A percentile compares a stretch with the other conserved stretches of the same genome.
Conservation (phyloP, 2,329 filamentous ascomycete species). For the Fusarium acutatum region DNA sequence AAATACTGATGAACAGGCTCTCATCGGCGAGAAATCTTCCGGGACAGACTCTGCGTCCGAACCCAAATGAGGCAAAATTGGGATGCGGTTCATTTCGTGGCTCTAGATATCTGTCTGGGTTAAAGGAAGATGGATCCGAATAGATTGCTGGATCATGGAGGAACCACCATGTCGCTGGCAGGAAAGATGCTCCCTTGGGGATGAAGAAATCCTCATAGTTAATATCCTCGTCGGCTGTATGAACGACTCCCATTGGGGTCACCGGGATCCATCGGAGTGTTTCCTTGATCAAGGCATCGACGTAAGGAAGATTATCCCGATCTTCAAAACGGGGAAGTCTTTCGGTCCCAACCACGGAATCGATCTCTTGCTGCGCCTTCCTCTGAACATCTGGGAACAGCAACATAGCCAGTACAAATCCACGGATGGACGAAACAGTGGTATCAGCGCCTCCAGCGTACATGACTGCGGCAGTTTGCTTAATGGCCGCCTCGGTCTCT, state of each 20-base stretch:
- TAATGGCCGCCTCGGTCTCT: background rate
- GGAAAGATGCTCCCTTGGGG: slow-evolving; percentile 30
- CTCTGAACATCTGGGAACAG: slow-evolving; percentile 21
- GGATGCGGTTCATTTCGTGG: slow-evolving; percentile 10
- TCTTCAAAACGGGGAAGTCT: slow-evolving; percentile 39
- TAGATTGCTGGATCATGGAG: slow-evolving; percentile 73
- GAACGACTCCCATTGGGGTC: slow-evolving; percentile 46
- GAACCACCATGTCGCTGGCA: slow-evolving; percentile 36
- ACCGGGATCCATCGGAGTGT: slow-evolving; percentile 38
- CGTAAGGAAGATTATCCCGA: slow-evolving; percentile 38
- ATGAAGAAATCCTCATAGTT: slow-evolving; percentile 28
- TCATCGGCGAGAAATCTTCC: background rate
- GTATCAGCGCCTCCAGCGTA: slow-evolving; percentile 2
- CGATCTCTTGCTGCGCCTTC: slow-evolving; percentile 37
- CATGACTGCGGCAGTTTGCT: background rate
- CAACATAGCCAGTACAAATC: slow-evolving; percentile 28
- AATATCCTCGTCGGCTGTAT: slow-evolving; percentile 44
- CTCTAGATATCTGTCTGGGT: slow-evolving; percentile 31
- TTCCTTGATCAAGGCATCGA: slow-evolving; percentile 43
- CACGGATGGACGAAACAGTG: background rate
- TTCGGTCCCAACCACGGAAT: slow-evolving; percentile 33
- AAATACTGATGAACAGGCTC: background rate
- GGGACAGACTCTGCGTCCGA: slow-evolving; percentile 1
- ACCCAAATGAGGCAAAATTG: background rate
- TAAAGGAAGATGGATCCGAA: slow-evolving; percentile 46